These are phyloP conservation scores for Porphyrellus cyaneotinctus DNA, from an alignment of 768 basidiomycete species.

Conservation along the genomic window DNA sequence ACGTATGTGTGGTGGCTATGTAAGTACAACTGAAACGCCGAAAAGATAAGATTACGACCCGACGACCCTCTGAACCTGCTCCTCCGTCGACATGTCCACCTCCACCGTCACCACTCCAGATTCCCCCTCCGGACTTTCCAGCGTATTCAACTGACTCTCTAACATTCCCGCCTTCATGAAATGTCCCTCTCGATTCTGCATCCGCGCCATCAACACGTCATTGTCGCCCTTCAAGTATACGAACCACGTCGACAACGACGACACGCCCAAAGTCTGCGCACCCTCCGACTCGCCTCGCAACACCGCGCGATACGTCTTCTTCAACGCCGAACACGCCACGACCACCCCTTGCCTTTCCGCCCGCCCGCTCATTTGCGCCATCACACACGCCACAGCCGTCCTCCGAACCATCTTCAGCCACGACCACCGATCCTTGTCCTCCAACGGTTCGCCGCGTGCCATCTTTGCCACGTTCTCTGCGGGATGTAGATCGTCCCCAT, in stretches of 20 bases:
- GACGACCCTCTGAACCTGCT: constrained; percentile 47
- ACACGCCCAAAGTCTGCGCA: no score
- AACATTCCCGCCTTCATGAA: constrained; percentile 85
- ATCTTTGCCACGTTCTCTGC: constrained; percentile 83
- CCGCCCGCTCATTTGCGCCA: not conserved
- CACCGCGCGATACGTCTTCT: constrained; percentile 74
- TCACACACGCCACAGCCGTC: constrained; percentile 42
- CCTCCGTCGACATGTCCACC: constrained; percentile 47
- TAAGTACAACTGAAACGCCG: no score
- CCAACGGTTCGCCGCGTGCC: constrained; percentile 68
- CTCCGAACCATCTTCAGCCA: constrained; percentile 76
- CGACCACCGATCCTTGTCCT: constrained; percentile 77
- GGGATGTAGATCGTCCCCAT: constrained; percentile 89
- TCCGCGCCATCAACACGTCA: constrained; percentile 56
- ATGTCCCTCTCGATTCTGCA: constrained; percentile 63
- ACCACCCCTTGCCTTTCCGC: constrained; percentile 52
- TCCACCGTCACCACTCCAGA: constrained; percentile 63
- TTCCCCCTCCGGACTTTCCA: constrained; percentile 70
- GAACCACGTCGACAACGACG: constrained; percentile 61
- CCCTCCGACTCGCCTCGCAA: constrained; percentile 59
- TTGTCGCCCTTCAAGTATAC: constrained; percentile 69
- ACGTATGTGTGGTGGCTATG: constrained; percentile 2
- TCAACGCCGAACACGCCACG: constrained; percentile 84
- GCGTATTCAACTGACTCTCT: constrained; percentile 66
- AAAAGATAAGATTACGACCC: not conserved